A percentile compares a stretch with the other conserved stretches of the same genome.
These are phyloP conservation scores for Phytopythium mirpurense DNA, from an alignment of 352 stramenopile species.

Conservation along the genomic window DNA sequence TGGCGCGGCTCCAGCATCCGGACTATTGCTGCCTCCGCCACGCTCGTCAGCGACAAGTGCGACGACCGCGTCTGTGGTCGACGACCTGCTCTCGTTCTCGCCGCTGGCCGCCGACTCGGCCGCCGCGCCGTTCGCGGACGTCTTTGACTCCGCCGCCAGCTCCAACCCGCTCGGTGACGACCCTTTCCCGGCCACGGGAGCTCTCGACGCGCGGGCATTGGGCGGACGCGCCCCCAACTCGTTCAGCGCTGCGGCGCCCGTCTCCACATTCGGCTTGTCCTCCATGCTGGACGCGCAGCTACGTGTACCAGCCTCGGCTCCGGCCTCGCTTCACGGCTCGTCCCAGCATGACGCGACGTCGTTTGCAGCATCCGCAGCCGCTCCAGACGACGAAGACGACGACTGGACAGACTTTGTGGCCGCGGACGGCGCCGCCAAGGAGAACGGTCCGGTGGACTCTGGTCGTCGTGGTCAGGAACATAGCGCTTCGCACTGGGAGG, in stretches of 20 bases:
- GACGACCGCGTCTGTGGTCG: constrained; percentile 2
- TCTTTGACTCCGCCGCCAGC: constrained; percentile 23
- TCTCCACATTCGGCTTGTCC: constrained; percentile 7
- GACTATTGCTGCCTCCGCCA: not conserved
- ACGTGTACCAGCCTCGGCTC: constrained; percentile 14
- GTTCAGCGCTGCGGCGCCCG: constrained; percentile 12
- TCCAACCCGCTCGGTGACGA: constrained; percentile 21
- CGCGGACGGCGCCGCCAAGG: not conserved
- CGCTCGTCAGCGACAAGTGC: not conserved
- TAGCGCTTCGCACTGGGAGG: not conserved
- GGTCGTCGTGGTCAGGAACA: not conserved
- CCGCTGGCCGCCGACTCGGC: constrained; percentile 19
- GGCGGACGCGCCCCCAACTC: constrained; percentile 1
- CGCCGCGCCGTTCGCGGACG: constrained; percentile 16
- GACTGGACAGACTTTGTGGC: constrained; percentile 9
- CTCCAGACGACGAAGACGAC: not conserved
- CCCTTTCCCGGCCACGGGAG: too few relatives aligned
- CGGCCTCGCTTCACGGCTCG: constrained; percentile 25
- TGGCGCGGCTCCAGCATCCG: not conserved
- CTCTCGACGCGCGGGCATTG: too few relatives aligned
- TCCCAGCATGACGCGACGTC: constrained; percentile 8
- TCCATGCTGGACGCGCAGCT: not conserved
- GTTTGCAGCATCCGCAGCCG: not conserved
- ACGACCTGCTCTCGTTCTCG: constrained; percentile 59
- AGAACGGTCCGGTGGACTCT: not conserved